Base-by-base conservation (phyloP, 345 rosid genomes). In the Aegle marmelos region DNA sequence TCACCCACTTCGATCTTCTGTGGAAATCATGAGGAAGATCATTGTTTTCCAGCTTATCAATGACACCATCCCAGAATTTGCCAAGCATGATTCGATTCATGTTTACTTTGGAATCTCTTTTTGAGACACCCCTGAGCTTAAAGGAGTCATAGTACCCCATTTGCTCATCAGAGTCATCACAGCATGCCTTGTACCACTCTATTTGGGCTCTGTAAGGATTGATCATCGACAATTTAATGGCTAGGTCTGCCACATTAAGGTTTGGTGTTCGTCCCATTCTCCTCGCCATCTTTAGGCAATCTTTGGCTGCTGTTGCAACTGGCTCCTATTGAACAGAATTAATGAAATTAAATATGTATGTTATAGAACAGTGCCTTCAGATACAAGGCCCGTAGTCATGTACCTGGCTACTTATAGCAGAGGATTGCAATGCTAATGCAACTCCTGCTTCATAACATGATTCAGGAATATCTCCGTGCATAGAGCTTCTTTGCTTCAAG, bases 61-160 rank as follows among this genome's bases (percentile, higher is more conserved):
- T 58, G 4, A 96, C 91, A 0, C 31, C 30, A 33, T 94, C 88
- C 97, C 97, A 96, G 83, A 94, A 92, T 5, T 0, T 54, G 3
- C 87, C 96, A 27, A 96, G 97, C 83, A 31, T 89, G 81, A 39
- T 58, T 31, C 97, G 86, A 36, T 90, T 91, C 91, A 89, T 41
- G 81, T 92, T 89, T 7, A 92, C 82, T 63, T n/a, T 85, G 25
- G 48, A 80, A 80, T 88, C 94, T 68, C 90, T 85, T 81, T 3
- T 85, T 0, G 88, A 82, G 27, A 90, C 78, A 48, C 80, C 82
- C 13, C 81, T 75, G 34, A 33, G 73, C 89, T 85, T 96, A 80
- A 91, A 96, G 13, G 89, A 86, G 73, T 96, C 98, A 16, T 94
- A 94, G 83, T 93, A 93, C 9, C 97, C 90, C 34, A 90, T 79